Percentiles rank a stretch among this genome's conserved stretches.
These are phyloP conservation scores for Aspergillus kassunensis DNA, from an alignment of 495 filamentous ascomycete genomes.

Conservation along the genomic window DNA sequence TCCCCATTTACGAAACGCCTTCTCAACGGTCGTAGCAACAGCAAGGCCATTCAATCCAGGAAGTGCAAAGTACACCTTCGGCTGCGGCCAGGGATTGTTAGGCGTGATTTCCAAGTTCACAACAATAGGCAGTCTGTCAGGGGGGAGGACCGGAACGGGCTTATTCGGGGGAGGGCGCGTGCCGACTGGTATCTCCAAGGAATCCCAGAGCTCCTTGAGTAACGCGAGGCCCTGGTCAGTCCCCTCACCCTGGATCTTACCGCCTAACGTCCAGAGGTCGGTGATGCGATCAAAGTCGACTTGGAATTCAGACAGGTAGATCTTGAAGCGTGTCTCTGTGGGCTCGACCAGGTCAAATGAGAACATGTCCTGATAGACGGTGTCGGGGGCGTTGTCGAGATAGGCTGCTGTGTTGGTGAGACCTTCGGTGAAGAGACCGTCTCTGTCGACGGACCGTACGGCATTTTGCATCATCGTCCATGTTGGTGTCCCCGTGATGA, in stretches of 20 bases:
- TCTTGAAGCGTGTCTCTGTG: constrained; percentile 11
- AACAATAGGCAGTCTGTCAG: no score
- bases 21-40: background rate
- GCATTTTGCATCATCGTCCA: constrained; percentile 10
- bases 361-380: constrained; percentile 1
- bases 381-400: background rate
- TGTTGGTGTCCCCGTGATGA: constrained; percentile 4
- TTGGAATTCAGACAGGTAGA: constrained; percentile 11
- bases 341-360: constrained; percentile 17
- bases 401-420: background rate
- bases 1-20: background rate
- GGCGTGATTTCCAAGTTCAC: constrained; percentile 13
- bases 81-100: constrained; percentile 9
- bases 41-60: constrained; percentile 11
- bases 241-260: background rate
- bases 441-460: constrained; percentile 1
- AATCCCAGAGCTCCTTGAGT: constrained; percentile 13
- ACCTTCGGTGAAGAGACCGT: background rate
- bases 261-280: constrained; percentile 16
- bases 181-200: constrained; percentile 6
- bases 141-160: no score
- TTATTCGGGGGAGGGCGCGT: no score
- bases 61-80: constrained; percentile 14
- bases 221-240: constrained; percentile 1
- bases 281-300: constrained; percentile 2